Conservation (phyloP, 768 basidiomycete species). For the Suillus subaureus region DNA sequence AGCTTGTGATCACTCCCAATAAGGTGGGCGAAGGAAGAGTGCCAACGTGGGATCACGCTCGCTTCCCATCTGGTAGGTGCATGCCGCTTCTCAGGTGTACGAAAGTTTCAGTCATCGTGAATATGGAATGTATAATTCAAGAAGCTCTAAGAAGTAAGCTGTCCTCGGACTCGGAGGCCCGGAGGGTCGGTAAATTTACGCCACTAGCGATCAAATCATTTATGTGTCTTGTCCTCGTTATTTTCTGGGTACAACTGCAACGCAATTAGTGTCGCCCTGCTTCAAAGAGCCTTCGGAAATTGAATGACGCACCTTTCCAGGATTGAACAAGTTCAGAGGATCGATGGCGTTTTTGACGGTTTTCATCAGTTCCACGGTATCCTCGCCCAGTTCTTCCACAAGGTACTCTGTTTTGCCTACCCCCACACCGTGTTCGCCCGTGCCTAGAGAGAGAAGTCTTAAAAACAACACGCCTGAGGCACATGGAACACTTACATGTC, state of each 20-base stretch:
- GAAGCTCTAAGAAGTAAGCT: neutral
- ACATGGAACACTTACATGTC: slow-evolving; percentile 54
- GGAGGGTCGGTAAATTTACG: neutral
- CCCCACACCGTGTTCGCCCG: slow-evolving; percentile 88
- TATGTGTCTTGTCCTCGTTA: neutral
- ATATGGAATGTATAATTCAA: neutral
- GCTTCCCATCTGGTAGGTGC: neutral
- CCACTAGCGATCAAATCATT: neutral
- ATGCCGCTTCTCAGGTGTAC: neutral
- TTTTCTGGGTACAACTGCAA: slow-evolving; percentile 3
- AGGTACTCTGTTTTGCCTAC: slow-evolving; percentile 87
- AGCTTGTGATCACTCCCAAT: neutral
- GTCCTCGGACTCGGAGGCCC: neutral
- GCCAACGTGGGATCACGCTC: neutral
- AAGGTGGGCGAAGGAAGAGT: neutral
- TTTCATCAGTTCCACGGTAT: slow-evolving; percentile 85
- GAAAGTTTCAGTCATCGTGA: neutral
- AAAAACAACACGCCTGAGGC: slow-evolving; percentile 9
- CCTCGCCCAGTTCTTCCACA: slow-evolving; percentile 76
- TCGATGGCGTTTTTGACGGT: slow-evolving; percentile 81
- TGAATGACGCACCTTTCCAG: slow-evolving; percentile 58
- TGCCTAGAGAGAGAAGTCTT: slow-evolving; percentile 46
- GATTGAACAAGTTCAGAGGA: slow-evolving; percentile 82
- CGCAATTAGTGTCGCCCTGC: neutral
- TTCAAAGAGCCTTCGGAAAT: neutral